Percentiles rank a stretch among this genome's conserved stretches.
Conservation (phyloP, 768 basidiomycete genomes). For the Agrocybe chaxingu region DNA sequence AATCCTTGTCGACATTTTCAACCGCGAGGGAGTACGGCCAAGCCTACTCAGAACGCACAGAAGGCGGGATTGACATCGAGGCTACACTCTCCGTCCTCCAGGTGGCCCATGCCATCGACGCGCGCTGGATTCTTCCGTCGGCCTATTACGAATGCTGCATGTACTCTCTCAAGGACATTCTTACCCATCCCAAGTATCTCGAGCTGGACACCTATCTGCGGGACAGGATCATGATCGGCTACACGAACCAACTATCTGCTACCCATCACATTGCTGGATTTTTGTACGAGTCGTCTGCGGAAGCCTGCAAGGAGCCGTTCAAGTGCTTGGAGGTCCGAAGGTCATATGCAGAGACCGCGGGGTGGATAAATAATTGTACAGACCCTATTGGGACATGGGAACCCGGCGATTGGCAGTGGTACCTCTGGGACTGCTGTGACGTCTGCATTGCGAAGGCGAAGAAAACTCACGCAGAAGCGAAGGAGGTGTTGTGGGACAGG, state of each 20-base stretch:
- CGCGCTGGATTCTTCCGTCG: slow-evolving; percentile 13
- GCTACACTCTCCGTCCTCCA: slow-evolving; percentile 9
- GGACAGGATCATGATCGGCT: slow-evolving; percentile 3
- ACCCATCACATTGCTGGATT: no score
- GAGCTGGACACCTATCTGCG: not conserved
- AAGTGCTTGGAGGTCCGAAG: no score
- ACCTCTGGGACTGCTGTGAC: slow-evolving; percentile 12
- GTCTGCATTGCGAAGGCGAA: not conserved
- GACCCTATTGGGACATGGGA: slow-evolving; percentile 17
- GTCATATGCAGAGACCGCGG: no score
- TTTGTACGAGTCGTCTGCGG: no score
- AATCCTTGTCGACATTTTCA: slow-evolving; percentile 1
- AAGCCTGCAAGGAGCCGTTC: no score
- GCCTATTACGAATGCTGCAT: slow-evolving; percentile 16
- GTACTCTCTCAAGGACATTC: slow-evolving; percentile 7
- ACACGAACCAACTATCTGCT: slow-evolving; percentile 2
- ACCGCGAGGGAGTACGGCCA: not conserved
- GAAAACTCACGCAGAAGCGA: not conserved
- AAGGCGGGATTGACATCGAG: not conserved
- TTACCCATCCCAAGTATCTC: not conserved
- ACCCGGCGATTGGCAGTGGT: slow-evolving; percentile 10
- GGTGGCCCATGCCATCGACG: not conserved
- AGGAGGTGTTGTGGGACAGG: slow-evolving; percentile 6
- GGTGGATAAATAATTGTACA: not conserved
- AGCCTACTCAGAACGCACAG: not conserved